Conservation (phyloP, 2,329 filamentous ascomycete genomes). For the Furcasterigmium sp. region DNA sequence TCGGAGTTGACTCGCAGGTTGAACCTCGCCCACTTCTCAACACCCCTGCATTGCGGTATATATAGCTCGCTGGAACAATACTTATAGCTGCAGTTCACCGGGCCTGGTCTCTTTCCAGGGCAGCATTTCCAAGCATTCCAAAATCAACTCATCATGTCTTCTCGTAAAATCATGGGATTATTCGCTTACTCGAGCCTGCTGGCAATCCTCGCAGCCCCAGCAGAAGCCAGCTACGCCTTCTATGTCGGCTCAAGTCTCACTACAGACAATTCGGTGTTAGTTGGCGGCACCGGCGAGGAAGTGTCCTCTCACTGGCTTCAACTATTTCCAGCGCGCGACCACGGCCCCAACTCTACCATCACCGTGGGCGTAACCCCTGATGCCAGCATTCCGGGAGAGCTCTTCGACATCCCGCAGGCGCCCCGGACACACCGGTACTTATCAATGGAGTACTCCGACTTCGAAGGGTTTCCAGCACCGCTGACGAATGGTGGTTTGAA, state of each 20-base stretch:
- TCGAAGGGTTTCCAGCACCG: constrained; percentile 34
- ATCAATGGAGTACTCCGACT: constrained; percentile 28
- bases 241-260: constrained; percentile 41
- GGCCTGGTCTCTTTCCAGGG: no score
- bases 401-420: constrained; percentile 18
- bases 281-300: constrained; percentile 41
- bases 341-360: constrained; percentile 33
- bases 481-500: constrained; percentile 38
- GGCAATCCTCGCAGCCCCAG: constrained; percentile 10
- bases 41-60: no score
- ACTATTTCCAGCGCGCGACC: constrained; percentile 33
- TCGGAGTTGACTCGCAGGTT: no score
- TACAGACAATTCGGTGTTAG: constrained; percentile 31
- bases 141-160: no score
- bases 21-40: no score
- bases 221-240: constrained; percentile 38
- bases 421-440: constrained; percentile 18
- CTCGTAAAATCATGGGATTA: no score
- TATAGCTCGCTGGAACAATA: no score
- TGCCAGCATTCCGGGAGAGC: constrained; percentile 25
- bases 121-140: no score
- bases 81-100: no score
- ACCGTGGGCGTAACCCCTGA: constrained; percentile 34
- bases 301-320: constrained; percentile 42
- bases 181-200: background rate